Conservation (phyloP, 164 flowering plant species). For the Nelumbo lutea region DNA sequence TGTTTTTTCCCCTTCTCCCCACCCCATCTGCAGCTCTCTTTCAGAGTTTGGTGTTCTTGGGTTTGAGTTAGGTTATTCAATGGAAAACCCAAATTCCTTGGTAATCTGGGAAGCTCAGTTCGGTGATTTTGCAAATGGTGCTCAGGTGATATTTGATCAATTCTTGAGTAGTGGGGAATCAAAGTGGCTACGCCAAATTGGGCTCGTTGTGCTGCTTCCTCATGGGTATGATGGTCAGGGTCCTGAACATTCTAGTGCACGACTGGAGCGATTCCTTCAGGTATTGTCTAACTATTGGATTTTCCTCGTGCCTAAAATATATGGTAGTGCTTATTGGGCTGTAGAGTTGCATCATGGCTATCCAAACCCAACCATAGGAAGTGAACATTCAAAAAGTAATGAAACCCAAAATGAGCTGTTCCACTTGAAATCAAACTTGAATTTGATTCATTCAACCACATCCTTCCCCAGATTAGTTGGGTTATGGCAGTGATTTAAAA, state of each 20-base stretch:
- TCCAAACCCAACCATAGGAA: no score
- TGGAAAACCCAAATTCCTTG: conserved; percentile 95
- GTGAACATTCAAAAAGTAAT: no score
- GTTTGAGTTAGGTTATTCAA: conserved; percentile 32
- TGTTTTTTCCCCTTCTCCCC: background rate
- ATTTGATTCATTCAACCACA: no score
- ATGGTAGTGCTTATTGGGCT: no score
- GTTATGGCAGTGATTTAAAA: no score
- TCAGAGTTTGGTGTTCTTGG: conserved; percentile 16
- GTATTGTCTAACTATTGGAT: conserved; percentile 22
- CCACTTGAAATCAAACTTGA: no score
- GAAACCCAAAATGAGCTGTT: no score
- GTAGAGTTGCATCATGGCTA: no score
- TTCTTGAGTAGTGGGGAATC: conserved; percentile 96
- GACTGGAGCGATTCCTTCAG: conserved; percentile 95
- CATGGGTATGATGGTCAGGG: conserved; percentile 99
- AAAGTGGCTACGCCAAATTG: conserved; percentile 96
- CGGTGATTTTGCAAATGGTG: conserved; percentile 99
- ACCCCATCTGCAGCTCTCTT: conserved; percentile 2
- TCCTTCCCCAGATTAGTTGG: no score
- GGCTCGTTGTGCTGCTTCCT: conserved; percentile 90
- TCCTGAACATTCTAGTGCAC: conserved; percentile 96
- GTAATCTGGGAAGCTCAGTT: conserved; percentile 98
- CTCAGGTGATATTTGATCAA: conserved; percentile 97
- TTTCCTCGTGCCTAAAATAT: background rate